Evolutionary conservation across 768 basidiomycete species (phyloP).

Genomic region (Tylopilus felleus): DNA sequence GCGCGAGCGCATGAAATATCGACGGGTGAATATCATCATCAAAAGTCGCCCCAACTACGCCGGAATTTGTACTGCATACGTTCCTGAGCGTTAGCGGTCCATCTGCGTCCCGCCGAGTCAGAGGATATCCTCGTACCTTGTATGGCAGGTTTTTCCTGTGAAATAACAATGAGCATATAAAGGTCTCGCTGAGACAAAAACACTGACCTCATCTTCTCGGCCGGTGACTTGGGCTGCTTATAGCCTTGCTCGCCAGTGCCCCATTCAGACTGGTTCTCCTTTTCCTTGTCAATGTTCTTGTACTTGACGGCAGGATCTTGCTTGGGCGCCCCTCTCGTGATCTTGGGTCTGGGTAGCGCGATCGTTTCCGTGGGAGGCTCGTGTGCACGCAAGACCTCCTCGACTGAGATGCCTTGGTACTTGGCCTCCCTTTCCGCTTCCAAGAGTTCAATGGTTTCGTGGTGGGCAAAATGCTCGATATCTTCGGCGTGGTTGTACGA

Average conservation of each 20-base stretch:
- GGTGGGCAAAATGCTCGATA: slow-evolving; percentile 86
- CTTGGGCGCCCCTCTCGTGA: slow-evolving; percentile 57
- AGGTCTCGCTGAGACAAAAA: neutral
- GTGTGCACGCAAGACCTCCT: slow-evolving; percentile 61
- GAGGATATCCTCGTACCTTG: slow-evolving; percentile 55
- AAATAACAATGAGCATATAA: slow-evolving; percentile 1
- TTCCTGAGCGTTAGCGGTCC: slow-evolving; percentile 48
- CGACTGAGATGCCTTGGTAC: slow-evolving; percentile 77
- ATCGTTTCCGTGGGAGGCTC: slow-evolving; percentile 23
- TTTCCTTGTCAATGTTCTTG: slow-evolving; percentile 52
- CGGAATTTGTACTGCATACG: slow-evolving; percentile 88
- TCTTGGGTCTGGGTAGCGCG: slow-evolving; percentile 43
- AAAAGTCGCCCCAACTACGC: slow-evolving; percentile 86
- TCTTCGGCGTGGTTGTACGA: slow-evolving; percentile 94
- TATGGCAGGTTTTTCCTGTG: slow-evolving; percentile 77
- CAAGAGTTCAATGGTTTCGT: slow-evolving; percentile 77
- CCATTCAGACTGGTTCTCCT: slow-evolving; percentile 59
- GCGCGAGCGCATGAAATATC: slow-evolving; percentile 6
- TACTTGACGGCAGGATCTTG: slow-evolving; percentile 65
- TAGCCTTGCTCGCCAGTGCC: slow-evolving; percentile 70
- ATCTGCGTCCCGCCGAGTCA: slow-evolving; percentile 17
- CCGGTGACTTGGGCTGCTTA: slow-evolving; percentile 64
- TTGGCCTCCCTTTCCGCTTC: slow-evolving; percentile 84
- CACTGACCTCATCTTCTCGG: slow-evolving; percentile 70
- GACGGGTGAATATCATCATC: slow-evolving; percentile 17